Percentiles rank a stretch among this genome's conserved stretches.
Evolutionary conservation across 495 filamentous ascomycete genomes (phyloP).

Genomic region (Hyaloscypha variabilis): DNA sequence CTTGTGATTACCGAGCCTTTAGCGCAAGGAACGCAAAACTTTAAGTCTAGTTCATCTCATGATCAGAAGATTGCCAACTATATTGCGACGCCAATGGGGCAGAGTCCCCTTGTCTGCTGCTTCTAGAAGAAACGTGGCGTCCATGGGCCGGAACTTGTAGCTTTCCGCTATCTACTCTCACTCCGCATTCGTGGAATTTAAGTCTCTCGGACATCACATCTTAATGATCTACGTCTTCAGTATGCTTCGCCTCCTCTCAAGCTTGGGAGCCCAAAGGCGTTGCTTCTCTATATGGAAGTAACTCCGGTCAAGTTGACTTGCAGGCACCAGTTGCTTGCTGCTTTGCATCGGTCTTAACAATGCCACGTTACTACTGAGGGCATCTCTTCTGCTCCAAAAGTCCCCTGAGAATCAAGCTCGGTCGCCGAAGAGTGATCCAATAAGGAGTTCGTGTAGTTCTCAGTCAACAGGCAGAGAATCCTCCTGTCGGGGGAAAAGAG

Average conservation of each 20-base stretch:
- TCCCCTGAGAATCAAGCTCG: not conserved
- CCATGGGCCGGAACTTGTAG: not conserved
- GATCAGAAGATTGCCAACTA: not conserved
- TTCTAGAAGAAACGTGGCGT: slow-evolving; percentile 1
- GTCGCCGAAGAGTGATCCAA: not conserved
- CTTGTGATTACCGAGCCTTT: slow-evolving; percentile 13
- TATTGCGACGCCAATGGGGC: not conserved
- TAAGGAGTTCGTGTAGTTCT: not conserved
- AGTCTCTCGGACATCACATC: not conserved
- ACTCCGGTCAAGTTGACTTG: slow-evolving; percentile 1
- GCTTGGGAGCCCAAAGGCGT: not conserved
- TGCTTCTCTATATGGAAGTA: not conserved
- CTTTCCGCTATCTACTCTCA: not conserved
- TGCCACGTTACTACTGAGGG: not conserved
- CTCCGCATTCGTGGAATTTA: slow-evolving; percentile 10
- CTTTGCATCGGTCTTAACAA: not conserved
- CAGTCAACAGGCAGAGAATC: not conserved
- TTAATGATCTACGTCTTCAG: not conserved
- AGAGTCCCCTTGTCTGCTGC: not conserved
- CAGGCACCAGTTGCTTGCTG: not conserved
- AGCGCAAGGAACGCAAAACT: not conserved
- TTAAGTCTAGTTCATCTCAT: slow-evolving; percentile 14
- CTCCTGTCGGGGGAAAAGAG: not conserved
- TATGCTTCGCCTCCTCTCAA: not conserved
- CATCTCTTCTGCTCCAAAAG: not conserved